Evolutionary conservation across 176 grass and related monocot species (phyloP), one percentile per base, ranked within the genome.

Genomic region (Zoysia pacifica): DNA sequence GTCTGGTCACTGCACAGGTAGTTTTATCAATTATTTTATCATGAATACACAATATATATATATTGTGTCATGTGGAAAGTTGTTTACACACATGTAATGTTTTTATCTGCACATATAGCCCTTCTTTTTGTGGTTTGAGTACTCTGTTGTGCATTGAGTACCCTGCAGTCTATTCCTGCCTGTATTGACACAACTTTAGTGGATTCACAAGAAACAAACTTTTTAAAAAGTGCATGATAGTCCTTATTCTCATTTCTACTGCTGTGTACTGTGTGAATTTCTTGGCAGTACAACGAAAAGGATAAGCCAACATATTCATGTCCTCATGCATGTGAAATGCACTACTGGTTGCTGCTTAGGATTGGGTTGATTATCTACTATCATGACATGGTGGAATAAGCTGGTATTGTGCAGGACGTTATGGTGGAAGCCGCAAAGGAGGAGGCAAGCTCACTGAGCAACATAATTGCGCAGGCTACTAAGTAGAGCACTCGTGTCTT

Each of bases 1-100:
- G 89, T 36, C 84, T 95, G 51, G 79, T 91, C 79, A 87, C 89
- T 82, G 85, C 93, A 11, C 93, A 95, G 89, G 89, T 95, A 89
- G n/a, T 10, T 20, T 20, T 37, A 55, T 46, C 61, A 47, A 44
- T 44, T 67, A 55, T 68, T 54, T 19, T 28, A 66, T 11, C 63
- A 5, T 69, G 77, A 45, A 53, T 16, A 4, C 7, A 12, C 36
- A 44, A 55, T 10, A 43, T 4, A 19, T 28, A 5, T 10, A 68
- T 73, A 41, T 3, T 56, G 15, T 42, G 9, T 56, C 19, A 10
- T 76, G 14, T 46, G 51, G 49, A 74, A 48, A 79, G 46, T 5
- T 58, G 39, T 67, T 19, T 68, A 74, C 59, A 28, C 69, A 49
- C 43, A 86, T 63, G 53, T 11, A 7, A 64, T 41, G 9, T 78